A percentile compares a stretch with the other conserved stretches of the same genome.
Evolutionary conservation across 106 monocot genomes (phyloP).

Genomic region (Hemerocallis citrina): DNA sequence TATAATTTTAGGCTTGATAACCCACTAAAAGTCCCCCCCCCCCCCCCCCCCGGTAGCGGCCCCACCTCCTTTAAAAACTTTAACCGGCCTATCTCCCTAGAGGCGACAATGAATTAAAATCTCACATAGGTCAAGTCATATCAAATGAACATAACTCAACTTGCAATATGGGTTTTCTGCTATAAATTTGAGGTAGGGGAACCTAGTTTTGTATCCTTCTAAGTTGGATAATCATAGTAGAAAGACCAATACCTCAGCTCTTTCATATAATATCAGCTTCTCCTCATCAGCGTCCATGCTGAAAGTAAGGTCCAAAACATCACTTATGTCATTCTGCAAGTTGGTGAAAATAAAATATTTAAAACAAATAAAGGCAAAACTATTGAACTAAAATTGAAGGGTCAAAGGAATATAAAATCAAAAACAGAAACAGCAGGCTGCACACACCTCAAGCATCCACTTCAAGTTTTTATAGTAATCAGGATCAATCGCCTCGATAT

Average conservation of each 20-base stretch:
- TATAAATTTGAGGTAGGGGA: too few species aligned
- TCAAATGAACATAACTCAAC: too few species aligned
- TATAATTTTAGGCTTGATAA: too few species aligned
- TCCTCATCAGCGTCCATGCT: constrained; percentile 99
- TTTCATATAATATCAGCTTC: constrained; percentile 92
- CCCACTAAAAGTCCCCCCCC: too few species aligned
- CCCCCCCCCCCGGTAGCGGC: too few species aligned
- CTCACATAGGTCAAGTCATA: too few species aligned
- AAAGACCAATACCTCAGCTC: constrained; percentile 43
- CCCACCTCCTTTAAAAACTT: too few species aligned
- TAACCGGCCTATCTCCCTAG: too few species aligned
- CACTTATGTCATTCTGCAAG: constrained; percentile 87
- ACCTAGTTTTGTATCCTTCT: too few species aligned
- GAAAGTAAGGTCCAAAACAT: constrained; percentile 87
- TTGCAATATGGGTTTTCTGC: too few species aligned
- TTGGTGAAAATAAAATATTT: not conserved
- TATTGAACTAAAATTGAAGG: not conserved
- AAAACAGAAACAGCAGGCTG: constrained; percentile 59
- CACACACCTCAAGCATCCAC: constrained; percentile 95
- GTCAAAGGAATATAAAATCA: not conserved
- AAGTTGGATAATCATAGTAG: too few species aligned
- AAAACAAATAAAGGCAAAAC: not conserved
- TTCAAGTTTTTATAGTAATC: constrained; percentile 91
- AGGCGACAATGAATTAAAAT: too few species aligned
- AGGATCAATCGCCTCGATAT: constrained; percentile 97